phyloP scores from a whole-genome alignment of 2,329 filamentous ascomycete genomes.

The Diaporthe amygdali region DNA sequence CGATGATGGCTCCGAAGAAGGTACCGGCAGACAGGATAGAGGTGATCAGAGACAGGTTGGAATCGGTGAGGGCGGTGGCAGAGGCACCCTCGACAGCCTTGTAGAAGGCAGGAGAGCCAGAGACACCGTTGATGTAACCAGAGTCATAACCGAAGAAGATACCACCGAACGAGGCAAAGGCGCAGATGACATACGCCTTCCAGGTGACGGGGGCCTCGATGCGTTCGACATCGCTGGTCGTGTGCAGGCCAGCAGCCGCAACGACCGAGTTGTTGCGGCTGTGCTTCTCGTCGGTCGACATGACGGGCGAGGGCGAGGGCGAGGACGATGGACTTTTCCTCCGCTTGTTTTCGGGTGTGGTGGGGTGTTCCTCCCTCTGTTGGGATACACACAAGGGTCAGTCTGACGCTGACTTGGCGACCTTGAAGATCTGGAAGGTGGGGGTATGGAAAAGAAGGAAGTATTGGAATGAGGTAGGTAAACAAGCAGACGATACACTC shows the following conservation, averaged over 20 bases:
- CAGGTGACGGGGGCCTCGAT: conserved; percentile 73
- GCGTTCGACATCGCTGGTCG: conserved; percentile 57
- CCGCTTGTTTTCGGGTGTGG: neutral
- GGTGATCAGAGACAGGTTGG: conserved; percentile 64
- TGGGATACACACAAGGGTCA: neutral
- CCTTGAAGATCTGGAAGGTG: neutral
- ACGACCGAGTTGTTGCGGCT: conserved; percentile 7
- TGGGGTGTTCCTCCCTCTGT: neutral
- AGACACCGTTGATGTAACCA: conserved; percentile 74
- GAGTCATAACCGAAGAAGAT: conserved; percentile 84
- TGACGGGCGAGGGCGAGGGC: neutral
- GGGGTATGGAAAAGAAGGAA: neutral
- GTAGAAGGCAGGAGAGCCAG: conserved; percentile 58
- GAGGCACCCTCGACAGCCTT: conserved; percentile 51
- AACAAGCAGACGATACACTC: neutral
- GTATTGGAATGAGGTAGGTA: neutral
- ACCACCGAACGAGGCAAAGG: conserved; percentile 73
- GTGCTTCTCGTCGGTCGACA: conserved; percentile 21
- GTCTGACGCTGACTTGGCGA: neutral
- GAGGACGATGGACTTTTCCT: neutral
- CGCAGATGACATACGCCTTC: conserved; percentile 73
- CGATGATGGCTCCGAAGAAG: conserved; percentile 79
- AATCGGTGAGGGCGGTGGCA: conserved; percentile 40
- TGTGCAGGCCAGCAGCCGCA: conserved; percentile 39
- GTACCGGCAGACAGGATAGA: conserved; percentile 80